Evolutionary conservation across 805 yeast genomes (phyloP).

Genomic region (Lachancea nothofagi): DNA sequence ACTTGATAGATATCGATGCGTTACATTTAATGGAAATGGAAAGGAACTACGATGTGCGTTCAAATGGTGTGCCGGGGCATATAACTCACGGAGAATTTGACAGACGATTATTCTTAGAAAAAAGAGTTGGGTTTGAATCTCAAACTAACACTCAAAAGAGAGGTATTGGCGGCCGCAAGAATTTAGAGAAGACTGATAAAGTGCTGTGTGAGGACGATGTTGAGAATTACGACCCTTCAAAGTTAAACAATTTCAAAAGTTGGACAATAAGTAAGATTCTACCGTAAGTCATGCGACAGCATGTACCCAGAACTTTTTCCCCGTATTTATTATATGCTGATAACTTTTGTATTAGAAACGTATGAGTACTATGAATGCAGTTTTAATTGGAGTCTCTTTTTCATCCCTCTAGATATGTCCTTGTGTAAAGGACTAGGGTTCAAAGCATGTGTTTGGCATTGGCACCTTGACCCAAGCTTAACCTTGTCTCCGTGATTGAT

Average conservation of each 20-base stretch:
- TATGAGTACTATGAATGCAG: background rate
- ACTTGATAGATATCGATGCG: constrained; percentile 30
- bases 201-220: constrained; percentile 2
- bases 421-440: constrained; percentile 20
- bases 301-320: too few relatives aligned
- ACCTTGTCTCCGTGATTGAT: constrained; percentile 16
- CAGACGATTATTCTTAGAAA: constrained; percentile 27
- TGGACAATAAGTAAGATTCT: constrained; percentile 23
- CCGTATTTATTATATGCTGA: background rate
- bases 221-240: constrained; percentile 12
- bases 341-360: background rate
- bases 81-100: constrained; percentile 22
- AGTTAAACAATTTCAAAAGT: constrained; percentile 24
- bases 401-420: constrained; percentile 7
- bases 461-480: constrained; percentile 16
- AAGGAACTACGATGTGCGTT: constrained; percentile 15
- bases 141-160: constrained; percentile 2
- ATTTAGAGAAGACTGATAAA: background rate
- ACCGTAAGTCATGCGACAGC: too few relatives aligned
- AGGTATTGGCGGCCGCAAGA: constrained; percentile 5
- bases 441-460: constrained; percentile 15
- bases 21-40: constrained; percentile 27
- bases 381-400: background rate
- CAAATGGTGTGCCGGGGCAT: constrained; percentile 3
- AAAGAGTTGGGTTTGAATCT: constrained; percentile 14